Percentiles rank a stretch among this genome's conserved stretches.
Evolutionary conservation across 73 alveolate genomes (phyloP).

Genomic region (Halteria grandinella): DNA sequence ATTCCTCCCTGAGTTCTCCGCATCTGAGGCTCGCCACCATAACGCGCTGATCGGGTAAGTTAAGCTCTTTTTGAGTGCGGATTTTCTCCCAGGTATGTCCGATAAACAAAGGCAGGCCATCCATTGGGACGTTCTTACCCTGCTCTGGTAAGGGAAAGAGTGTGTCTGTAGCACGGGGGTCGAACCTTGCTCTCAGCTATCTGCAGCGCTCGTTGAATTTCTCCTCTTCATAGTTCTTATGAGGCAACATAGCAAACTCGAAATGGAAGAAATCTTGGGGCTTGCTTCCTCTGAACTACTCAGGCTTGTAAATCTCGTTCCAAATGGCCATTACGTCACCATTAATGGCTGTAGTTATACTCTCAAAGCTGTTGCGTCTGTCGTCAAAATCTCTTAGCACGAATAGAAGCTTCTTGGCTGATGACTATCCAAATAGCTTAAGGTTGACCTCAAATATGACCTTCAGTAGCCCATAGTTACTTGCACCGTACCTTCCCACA

Average conservation of each 20-base stretch:
- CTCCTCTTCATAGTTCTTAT: conserved; percentile 75
- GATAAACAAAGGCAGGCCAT: conserved; percentile 75
- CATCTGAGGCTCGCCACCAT: conserved; percentile 85
- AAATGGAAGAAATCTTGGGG: conserved; percentile 82
- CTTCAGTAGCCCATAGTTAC: conserved; percentile 84
- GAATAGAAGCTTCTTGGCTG: conserved; percentile 79
- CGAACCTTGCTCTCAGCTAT: conserved; percentile 67
- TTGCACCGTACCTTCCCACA: conserved; percentile 89
- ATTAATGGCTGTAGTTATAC: conserved; percentile 61
- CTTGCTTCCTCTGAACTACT: conserved; percentile 52
- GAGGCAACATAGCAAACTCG: conserved; percentile 84
- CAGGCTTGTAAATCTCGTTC: conserved; percentile 84
- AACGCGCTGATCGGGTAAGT: conserved; percentile 82
- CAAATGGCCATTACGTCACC: conserved; percentile 75
- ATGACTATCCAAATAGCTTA: conserved; percentile 76
- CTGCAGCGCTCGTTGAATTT: conserved; percentile 69
- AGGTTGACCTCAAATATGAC: conserved; percentile 89
- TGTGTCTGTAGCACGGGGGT: conserved; percentile 25
- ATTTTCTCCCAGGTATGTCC: conserved; percentile 79
- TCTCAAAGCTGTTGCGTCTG: conserved; percentile 67
- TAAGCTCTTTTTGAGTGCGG: conserved; percentile 75
- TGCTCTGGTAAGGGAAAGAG: conserved; percentile 40
- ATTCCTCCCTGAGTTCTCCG: conserved; percentile 74
- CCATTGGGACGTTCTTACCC: conserved; percentile 80
- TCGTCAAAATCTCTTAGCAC: conserved; percentile 89